Evolutionary conservation across 2,329 filamentous ascomycete species (phyloP), one percentile per base, ranked within the genome.

Genomic region (Sphaerulina vaccinii): DNA sequence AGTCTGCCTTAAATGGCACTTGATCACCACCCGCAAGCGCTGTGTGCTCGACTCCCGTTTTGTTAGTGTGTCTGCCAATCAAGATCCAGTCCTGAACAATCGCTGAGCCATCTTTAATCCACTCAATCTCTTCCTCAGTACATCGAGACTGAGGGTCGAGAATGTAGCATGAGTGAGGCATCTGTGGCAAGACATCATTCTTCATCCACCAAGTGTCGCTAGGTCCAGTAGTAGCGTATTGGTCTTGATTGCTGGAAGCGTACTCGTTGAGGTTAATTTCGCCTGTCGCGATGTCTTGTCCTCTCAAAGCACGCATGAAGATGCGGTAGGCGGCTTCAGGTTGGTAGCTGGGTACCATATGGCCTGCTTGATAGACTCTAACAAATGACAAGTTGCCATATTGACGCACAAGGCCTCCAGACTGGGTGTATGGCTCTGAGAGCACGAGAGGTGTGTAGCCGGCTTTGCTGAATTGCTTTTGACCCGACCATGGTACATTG

Each of bases 381-480:
- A 65, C 65, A 62, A 75, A 75, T 36, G 67, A 71, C 45, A 75
- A 66, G 29, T 68, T 68, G 5, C 63, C 65, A 40, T 63, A 63
- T 43, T 69, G 66, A 21, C 68, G 57, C 7, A 61, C 58, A 13
- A 67, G 53, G 7, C 68, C 68, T 8, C 62, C 67, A 1, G 61
- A 62, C 21, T 64, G 55, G 1, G 65, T 50, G n/a, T 50, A 59
- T 23, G 56, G 56, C 10, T 58, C 51, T 3, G 56, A 68, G 9
- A 62, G 49, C 16, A 64, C 58, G 13, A 66, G 56, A 11, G 65
- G 62, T 2, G 65, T 59, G 59, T 82, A 81, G 2, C 79, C 79
- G 1, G 79, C 76, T 10, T 66, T 58, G 9, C 65, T 67, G 68
- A 83, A 83, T 4, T 70, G 61, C 5, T 65, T 33, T 35, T 72